phyloP scores from a whole-genome alignment of 1,284 basidiomycete species.

The Singerocomus inundabilis region DNA sequence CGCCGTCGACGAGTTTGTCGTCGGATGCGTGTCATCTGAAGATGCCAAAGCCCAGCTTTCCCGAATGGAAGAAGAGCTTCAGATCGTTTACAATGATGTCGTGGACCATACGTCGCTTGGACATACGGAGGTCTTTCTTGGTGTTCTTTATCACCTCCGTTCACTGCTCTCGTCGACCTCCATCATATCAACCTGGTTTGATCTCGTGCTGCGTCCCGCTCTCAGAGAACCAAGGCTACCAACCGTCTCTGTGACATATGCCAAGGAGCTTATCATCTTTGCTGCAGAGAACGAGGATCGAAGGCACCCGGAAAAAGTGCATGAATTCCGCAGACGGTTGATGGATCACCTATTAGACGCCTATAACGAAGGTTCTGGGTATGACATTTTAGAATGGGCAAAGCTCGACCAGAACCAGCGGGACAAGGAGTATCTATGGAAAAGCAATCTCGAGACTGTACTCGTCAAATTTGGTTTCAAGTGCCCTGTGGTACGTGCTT shows the following conservation, averaged over 20 bases:
- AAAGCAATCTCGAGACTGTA: constrained; percentile 71
- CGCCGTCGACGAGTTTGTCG: constrained; percentile 53
- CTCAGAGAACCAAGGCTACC: constrained; percentile 70
- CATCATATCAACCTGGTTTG: constrained; percentile 75
- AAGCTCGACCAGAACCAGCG: constrained; percentile 59
- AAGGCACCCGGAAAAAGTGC: constrained; percentile 48
- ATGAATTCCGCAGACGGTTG: constrained; percentile 62
- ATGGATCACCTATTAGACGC: constrained; percentile 73
- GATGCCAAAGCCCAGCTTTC: constrained; percentile 44
- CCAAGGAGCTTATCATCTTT: constrained; percentile 68
- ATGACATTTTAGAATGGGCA: constrained; percentile 72
- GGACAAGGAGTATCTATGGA: constrained; percentile 63
- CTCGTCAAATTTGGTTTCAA: constrained; percentile 61
- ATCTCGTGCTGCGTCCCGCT: constrained; percentile 70
- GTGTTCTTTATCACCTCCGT: constrained; percentile 59
- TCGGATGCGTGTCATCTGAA: constrained; percentile 44
- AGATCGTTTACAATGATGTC: constrained; percentile 57
- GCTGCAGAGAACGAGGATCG: constrained; percentile 54
- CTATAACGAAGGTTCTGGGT: constrained; percentile 66
- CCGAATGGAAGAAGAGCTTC: constrained; percentile 65
- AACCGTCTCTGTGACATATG: constrained; percentile 53
- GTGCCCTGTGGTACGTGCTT: constrained; percentile 55
- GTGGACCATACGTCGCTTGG: constrained; percentile 59
- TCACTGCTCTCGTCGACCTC: constrained; percentile 61
- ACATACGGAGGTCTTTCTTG: constrained; percentile 65